These are phyloP conservation scores for Cordyceps tenuipes DNA, from an alignment of 2,329 filamentous ascomycete species.

Conservation along the genomic window DNA sequence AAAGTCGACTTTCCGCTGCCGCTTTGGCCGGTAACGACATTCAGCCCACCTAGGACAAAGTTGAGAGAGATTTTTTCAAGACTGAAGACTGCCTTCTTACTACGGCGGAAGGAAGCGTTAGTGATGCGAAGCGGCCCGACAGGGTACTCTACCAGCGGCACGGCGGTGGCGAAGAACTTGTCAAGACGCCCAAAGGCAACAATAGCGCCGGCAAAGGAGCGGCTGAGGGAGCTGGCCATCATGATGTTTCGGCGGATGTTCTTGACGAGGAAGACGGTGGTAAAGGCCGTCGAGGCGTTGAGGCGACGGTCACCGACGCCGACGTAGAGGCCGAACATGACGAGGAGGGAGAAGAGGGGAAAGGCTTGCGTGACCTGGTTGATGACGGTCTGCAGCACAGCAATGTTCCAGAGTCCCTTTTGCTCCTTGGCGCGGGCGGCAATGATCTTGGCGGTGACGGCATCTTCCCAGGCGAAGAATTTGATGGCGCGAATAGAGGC, in stretches of 20 bases:
- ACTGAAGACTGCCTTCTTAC: constrained; percentile 40
- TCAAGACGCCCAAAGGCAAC: constrained; percentile 45
- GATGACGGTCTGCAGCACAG: constrained; percentile 37
- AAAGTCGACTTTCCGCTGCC: constrained; percentile 51
- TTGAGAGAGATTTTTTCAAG: constrained; percentile 40
- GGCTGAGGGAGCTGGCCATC: constrained; percentile 37
- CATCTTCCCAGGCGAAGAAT: constrained; percentile 52
- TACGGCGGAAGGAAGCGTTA: constrained; percentile 40
- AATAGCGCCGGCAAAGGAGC: constrained; percentile 26
- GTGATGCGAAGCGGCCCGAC: constrained; percentile 39
- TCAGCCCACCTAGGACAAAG: constrained; percentile 46
- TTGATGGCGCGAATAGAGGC: constrained; percentile 50
- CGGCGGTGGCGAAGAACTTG: constrained; percentile 43
- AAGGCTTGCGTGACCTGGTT: constrained; percentile 43
- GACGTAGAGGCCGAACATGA: constrained; percentile 47
- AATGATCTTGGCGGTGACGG: constrained; percentile 42
- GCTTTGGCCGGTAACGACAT: constrained; percentile 45
- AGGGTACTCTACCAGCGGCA: constrained; percentile 39
- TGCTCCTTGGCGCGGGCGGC: constrained; percentile 43
- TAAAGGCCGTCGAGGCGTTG: constrained; percentile 50
- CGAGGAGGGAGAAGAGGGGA: constrained; percentile 42
- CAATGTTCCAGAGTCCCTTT: constrained; percentile 44
- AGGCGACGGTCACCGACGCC: constrained; percentile 38
- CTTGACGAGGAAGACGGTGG: constrained; percentile 44
- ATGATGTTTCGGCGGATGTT: constrained; percentile 44